phyloP scores from a whole-genome alignment of 148 eudicot species.

The Spergularia marina region DNA sequence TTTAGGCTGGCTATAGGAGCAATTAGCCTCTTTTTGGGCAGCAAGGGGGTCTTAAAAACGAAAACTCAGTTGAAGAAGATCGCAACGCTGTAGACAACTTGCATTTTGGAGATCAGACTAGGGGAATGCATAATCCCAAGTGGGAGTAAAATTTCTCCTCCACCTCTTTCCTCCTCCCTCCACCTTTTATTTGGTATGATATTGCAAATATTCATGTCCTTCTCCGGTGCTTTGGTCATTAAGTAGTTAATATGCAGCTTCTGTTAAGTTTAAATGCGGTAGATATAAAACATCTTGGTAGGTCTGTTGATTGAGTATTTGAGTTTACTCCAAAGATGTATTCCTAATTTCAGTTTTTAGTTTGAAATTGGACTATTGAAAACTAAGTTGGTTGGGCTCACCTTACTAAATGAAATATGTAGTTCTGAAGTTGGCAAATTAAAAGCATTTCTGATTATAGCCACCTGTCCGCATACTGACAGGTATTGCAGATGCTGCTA shows the following conservation, averaged over 20 bases:
- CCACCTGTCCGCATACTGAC: slow-evolving; percentile 10
- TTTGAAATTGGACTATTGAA: slow-evolving; percentile 2
- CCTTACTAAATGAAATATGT: not conserved
- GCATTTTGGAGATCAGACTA: too few species aligned
- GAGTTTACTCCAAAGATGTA: slow-evolving; percentile 3
- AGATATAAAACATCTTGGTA: not conserved
- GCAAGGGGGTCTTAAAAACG: too few species aligned
- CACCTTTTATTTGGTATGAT: too few species aligned
- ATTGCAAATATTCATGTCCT: not conserved
- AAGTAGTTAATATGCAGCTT: not conserved
- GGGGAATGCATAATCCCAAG: too few species aligned
- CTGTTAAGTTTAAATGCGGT: not conserved
- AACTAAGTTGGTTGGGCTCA: not conserved
- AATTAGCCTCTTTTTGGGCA: too few species aligned
- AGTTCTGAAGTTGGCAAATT: not conserved
- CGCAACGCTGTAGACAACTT: too few species aligned
- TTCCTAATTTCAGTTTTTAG: not conserved
- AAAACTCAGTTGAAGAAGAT: too few species aligned
- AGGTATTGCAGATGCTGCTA: slow-evolving; percentile 35
- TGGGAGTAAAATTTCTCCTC: too few species aligned
- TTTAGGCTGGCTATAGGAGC: too few species aligned
- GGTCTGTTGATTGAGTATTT: not conserved
- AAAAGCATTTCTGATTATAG: not conserved
- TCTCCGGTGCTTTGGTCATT: not conserved
- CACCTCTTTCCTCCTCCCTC: too few species aligned